Evolutionary conservation across 2,329 filamentous ascomycete species (phyloP).

Genomic region (Fusarium ramigenum): DNA sequence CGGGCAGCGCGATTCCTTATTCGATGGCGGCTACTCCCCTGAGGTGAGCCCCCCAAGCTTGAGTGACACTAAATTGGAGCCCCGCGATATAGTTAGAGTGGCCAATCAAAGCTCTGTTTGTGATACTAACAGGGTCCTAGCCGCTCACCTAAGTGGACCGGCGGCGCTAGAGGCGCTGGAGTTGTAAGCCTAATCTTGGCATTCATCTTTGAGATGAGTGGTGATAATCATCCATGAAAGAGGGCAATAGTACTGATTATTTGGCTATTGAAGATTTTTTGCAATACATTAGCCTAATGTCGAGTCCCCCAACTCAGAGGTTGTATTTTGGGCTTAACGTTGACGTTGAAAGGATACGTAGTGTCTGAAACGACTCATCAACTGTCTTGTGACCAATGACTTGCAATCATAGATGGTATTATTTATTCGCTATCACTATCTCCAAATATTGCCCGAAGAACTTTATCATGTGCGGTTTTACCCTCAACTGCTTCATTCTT

Average conservation of each 20-base stretch:
- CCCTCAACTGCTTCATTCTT: constrained; percentile 75
- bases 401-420: background rate
- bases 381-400: background rate
- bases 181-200: constrained; percentile 32
- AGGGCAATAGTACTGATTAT: background rate
- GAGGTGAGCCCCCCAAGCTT: constrained; percentile 35
- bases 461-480: constrained; percentile 77
- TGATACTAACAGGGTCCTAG: constrained; percentile 30
- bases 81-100: constrained; percentile 24
- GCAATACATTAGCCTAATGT: background rate
- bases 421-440: constrained; percentile 76
- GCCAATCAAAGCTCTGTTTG: constrained; percentile 23
- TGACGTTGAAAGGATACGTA: background rate
- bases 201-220: constrained; percentile 20
- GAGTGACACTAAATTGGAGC: constrained; percentile 42
- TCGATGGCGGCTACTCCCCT: constrained; percentile 41
- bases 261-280: background rate
- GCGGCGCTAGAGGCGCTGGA: constrained; percentile 34
- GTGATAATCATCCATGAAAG: background rate
- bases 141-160: constrained; percentile 37
- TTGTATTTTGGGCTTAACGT: background rate
- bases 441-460: constrained; percentile 94
- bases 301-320: background rate
- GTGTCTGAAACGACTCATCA: background rate
- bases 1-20: constrained; percentile 37